Percentiles rank a stretch among this genome's conserved stretches.
Evolutionary conservation across 768 basidiomycete genomes (phyloP).

Genomic region (Cystofilobasidium bisporidii): DNA sequence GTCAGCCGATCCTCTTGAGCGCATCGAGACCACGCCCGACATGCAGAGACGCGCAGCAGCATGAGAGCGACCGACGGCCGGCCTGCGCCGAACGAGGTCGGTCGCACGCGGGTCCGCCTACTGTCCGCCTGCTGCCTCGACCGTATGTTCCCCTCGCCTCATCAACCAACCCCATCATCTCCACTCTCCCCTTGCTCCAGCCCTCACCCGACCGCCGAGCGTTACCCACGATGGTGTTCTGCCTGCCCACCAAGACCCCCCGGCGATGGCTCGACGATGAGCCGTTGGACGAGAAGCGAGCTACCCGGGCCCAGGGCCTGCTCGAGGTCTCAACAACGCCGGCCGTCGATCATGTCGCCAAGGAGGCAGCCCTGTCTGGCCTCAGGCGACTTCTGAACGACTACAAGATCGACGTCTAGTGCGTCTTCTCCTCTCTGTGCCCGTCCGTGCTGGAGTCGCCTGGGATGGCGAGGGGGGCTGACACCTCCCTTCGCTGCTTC

Average conservation of each 20-base stretch:
- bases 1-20: too few species aligned
- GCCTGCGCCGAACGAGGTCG: not conserved
- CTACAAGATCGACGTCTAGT: slow-evolving; percentile 23
- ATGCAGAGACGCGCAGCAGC: too few species aligned
- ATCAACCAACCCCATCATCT: too few species aligned
- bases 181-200: not conserved
- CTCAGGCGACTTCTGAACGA: slow-evolving; percentile 13
- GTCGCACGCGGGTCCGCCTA: too few species aligned
- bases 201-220: too few species aligned
- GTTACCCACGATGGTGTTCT: not conserved
- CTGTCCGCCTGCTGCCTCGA: too few species aligned
- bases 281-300: not conserved
- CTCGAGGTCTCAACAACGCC: not conserved
- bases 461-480: not conserved
- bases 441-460: too few species aligned
- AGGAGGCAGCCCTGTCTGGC: not conserved
- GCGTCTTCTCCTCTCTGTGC: not conserved
- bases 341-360: not conserved
- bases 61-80: too few species aligned
- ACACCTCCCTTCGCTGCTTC: not conserved
- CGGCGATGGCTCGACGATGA: not conserved
- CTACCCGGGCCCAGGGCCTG: not conserved
- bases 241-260: not conserved
- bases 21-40: too few species aligned
- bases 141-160: too few species aligned